phyloP scores from a whole-genome alignment of 768 basidiomycete genomes.

The Suillus variegatus region DNA sequence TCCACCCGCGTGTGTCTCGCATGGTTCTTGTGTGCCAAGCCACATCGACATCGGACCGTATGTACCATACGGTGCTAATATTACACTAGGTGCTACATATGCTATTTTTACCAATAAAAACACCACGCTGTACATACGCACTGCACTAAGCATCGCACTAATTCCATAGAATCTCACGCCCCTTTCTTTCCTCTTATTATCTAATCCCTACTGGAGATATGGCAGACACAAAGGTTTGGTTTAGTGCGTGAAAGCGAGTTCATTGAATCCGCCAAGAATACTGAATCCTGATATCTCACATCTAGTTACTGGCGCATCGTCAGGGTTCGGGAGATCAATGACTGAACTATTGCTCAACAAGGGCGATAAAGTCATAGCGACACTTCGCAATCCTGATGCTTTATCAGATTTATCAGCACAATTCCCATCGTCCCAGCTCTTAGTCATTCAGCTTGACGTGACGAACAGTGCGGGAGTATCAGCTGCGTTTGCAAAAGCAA shows the following conservation, averaged over 20 bases:
- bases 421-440: constrained; percentile 27
- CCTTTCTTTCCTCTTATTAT: not conserved
- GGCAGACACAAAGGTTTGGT: constrained; percentile 1
- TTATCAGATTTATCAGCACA: constrained; percentile 28
- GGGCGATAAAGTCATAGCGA: constrained; percentile 43
- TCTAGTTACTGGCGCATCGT: constrained; percentile 35
- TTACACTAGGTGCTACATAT: too few relatives aligned
- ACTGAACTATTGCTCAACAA: constrained; percentile 33
- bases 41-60: not conserved
- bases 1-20: too few relatives aligned
- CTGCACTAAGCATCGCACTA: not conserved
- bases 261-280: not conserved
- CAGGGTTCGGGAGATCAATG: constrained; percentile 39
- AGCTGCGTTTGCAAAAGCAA: constrained; percentile 28
- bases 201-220: not conserved
- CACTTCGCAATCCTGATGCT: constrained; percentile 39
- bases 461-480: constrained; percentile 22
- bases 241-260: not conserved
- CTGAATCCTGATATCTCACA: not conserved
- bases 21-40: too few relatives aligned
- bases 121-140: not conserved
- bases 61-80: not conserved
- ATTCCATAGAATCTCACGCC: not conserved
- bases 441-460: constrained; percentile 36
- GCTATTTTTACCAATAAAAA: not conserved